phyloP scores from a whole-genome alignment of 805 yeast genomes.

The Jamesozyma rosinii region DNA sequence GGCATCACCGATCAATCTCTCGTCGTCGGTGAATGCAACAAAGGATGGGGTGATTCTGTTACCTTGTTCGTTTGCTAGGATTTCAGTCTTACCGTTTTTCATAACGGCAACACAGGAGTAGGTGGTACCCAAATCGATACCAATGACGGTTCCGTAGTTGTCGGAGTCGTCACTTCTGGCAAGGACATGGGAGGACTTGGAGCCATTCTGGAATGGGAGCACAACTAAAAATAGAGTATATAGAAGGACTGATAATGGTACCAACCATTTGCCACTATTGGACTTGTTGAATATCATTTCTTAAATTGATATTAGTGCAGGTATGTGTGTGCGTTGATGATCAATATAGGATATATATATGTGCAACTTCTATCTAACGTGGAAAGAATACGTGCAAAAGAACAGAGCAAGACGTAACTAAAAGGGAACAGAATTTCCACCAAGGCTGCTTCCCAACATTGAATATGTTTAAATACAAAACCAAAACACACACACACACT shows the following conservation, averaged over 20 bases:
- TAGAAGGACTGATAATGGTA: slow-evolving; percentile 36
- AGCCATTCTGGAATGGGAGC: slow-evolving; percentile 23
- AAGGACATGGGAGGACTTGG: slow-evolving; percentile 24
- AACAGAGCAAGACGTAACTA: not conserved
- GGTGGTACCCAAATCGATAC: slow-evolving; percentile 96
- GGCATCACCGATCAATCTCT: slow-evolving; percentile 90
- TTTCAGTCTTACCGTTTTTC: slow-evolving; percentile 81
- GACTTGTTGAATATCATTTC: slow-evolving; percentile 5
- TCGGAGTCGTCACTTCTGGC: slow-evolving; percentile 36
- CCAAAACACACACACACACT: not conserved
- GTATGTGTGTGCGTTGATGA: not conserved
- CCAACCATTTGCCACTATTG: slow-evolving; percentile 32
- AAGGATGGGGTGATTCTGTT: slow-evolving; percentile 93
- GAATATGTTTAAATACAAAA: not conserved
- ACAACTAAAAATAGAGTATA: slow-evolving; percentile 26
- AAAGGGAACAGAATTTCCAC: not conserved
- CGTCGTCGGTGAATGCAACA: slow-evolving; percentile 86
- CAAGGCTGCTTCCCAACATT: no score
- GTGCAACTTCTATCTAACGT: not conserved
- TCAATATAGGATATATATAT: not conserved
- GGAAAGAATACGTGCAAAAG: no score
- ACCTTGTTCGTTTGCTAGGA: slow-evolving; percentile 93
- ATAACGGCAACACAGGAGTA: slow-evolving; percentile 92
- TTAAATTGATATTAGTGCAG: not conserved
- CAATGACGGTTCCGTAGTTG: slow-evolving; percentile 61